These are phyloP conservation scores for Paramecium tetraurelia DNA, from an alignment of 73 alveolate species.

Conservation along the genomic window DNA sequence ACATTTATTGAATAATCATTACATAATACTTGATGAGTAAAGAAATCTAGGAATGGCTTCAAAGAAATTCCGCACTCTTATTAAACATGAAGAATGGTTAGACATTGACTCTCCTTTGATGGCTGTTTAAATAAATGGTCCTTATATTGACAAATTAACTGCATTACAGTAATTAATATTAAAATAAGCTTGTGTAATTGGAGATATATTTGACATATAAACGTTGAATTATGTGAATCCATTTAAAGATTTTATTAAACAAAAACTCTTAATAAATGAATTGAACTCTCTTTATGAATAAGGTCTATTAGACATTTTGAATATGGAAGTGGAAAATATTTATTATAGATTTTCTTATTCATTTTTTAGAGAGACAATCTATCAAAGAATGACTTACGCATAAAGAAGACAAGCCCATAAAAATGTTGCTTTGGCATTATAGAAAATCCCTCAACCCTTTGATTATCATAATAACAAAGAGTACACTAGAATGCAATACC, in stretches of 20 bases:
- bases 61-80: neutral
- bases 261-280: neutral
- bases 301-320: slow-evolving; percentile 7
- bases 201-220: slow-evolving; percentile 33
- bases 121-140: neutral
- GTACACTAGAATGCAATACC: neutral
- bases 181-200: slow-evolving; percentile 34
- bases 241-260: slow-evolving; percentile 13
- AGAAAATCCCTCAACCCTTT: slow-evolving; percentile 24
- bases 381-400: slow-evolving; percentile 33
- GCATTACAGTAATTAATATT: neutral
- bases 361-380: slow-evolving; percentile 16
- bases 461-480: slow-evolving; percentile 31
- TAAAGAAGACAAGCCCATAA: slow-evolving; percentile 36
- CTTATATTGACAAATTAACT: neutral
- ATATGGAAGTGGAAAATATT: slow-evolving; percentile 13
- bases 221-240: slow-evolving; percentile 5
- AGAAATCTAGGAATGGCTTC: slow-evolving; percentile 20
- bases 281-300: neutral
- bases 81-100: slow-evolving; percentile 22
- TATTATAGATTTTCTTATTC: neutral
- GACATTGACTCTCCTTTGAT: neutral
- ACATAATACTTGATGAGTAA: neutral
- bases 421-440: slow-evolving; percentile 41
- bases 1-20: neutral